Evolutionary conservation across 2,329 filamentous ascomycete genomes (phyloP).

Genomic region (Alternaria sp.): DNA sequence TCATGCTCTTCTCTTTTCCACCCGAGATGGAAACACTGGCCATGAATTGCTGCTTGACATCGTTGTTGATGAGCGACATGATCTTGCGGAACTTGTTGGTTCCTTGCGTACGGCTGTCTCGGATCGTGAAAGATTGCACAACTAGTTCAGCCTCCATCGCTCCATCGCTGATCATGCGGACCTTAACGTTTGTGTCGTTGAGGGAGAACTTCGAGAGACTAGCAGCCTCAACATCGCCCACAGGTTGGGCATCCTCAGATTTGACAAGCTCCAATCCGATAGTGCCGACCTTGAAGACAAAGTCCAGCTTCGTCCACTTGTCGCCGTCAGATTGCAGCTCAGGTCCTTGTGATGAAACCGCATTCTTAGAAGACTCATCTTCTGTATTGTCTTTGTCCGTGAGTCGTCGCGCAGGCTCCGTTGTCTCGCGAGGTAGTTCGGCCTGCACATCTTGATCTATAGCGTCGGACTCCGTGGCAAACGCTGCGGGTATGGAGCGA

Average conservation of each 20-base stretch:
- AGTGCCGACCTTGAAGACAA: conserved; percentile 87
- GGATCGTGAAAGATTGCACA: conserved; percentile 92
- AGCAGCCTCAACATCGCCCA: conserved; percentile 77
- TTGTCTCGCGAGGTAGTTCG: conserved; percentile 68
- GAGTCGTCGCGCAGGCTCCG: conserved; percentile 57
- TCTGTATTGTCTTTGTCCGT: conserved; percentile 47
- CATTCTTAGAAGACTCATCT: conserved; percentile 54
- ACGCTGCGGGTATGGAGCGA: conserved; percentile 84
- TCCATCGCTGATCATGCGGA: conserved; percentile 89
- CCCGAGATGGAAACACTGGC: conserved; percentile 93
- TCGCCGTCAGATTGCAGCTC: conserved; percentile 73
- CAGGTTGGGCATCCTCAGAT: conserved; percentile 74
- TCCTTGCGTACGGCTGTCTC: conserved; percentile 86
- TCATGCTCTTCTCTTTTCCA: conserved; percentile 78
- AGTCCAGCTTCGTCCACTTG: conserved; percentile 90
- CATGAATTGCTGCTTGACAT: conserved; percentile 95
- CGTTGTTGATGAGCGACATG: conserved; percentile 95
- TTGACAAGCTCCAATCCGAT: conserved; percentile 88
- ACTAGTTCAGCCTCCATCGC: conserved; percentile 92
- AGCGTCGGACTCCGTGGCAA: conserved; percentile 74
- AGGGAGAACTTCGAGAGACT: conserved; percentile 94
- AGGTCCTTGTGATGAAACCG: conserved; percentile 60
- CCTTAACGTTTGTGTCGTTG: conserved; percentile 89
- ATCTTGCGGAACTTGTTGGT: conserved; percentile 97
- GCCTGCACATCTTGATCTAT: conserved; percentile 74